Percentiles rank a stretch among this genome's conserved stretches.
Conservation (phyloP, 305 asterid species). For the Fraxinus sp. region DNA sequence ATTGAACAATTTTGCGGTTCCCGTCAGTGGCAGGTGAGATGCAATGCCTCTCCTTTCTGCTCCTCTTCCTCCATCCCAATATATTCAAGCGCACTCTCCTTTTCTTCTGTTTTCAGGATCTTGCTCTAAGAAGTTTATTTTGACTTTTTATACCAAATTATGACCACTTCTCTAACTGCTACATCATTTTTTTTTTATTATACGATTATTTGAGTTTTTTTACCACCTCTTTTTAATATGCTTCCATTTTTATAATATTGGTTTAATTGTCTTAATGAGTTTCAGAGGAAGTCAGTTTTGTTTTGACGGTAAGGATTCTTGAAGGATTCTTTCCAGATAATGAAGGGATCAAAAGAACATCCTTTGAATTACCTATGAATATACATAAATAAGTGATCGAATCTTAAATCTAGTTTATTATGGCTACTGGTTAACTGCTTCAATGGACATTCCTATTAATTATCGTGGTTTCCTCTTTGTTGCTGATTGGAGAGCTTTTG, state of each 20-base stretch:
- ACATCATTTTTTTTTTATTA: background rate
- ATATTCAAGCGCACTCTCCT: background rate
- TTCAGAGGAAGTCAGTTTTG: background rate
- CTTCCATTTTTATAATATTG: background rate
- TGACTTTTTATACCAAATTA: background rate
- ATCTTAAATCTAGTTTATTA: background rate
- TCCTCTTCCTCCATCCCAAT: slow-evolving; percentile 11
- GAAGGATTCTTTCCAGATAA: background rate
- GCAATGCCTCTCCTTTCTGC: slow-evolving; percentile 28
- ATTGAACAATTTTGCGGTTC: slow-evolving; percentile 73
- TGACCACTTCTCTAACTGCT: background rate
- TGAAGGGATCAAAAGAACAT: background rate
- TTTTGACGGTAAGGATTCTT: background rate
- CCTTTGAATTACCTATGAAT: background rate
- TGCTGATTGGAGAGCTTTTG: background rate
- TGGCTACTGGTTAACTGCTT: background rate
- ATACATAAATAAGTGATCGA: background rate
- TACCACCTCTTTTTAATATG: slow-evolving; percentile 6
- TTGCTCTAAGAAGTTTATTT: slow-evolving; percentile 10
- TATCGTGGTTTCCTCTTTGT: background rate
- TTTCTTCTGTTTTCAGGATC: background rate
- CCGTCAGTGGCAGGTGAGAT: slow-evolving; percentile 69
- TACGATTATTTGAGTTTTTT: background rate
- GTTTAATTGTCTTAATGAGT: background rate
- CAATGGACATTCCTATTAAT: background rate